phyloP scores from a whole-genome alignment of 768 basidiomycete genomes.

The Melanogaster broomeanus region DNA sequence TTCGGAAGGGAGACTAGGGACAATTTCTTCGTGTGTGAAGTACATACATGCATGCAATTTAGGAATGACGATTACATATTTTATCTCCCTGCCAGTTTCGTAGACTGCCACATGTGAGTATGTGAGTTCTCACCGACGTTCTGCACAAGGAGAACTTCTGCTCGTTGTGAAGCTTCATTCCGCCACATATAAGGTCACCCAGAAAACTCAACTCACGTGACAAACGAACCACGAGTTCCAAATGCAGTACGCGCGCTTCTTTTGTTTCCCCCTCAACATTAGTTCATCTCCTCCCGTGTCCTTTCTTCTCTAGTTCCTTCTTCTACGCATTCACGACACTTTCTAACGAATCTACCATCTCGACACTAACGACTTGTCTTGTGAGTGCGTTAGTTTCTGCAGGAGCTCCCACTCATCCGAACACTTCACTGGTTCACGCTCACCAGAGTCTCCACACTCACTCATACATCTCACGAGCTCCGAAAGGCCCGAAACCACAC shows the following conservation, averaged over 20 bases:
- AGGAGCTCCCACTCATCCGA: background rate
- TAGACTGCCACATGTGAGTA: too few species aligned
- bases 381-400: conserved; percentile 3
- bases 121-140: too few species aligned
- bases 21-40: too few species aligned
- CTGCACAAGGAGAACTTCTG: too few species aligned
- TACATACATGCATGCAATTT: too few species aligned
- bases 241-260: conserved; percentile 16
- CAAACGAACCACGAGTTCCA: conserved; percentile 30
- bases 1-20: too few species aligned
- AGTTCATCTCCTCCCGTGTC: conserved; percentile 2
- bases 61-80: too few species aligned
- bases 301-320: conserved; percentile 1
- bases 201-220: conserved; percentile 36
- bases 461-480: conserved; percentile 12
- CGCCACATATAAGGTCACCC: too few species aligned
- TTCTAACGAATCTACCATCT: conserved; percentile 15
- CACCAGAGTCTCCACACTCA: conserved; percentile 24
- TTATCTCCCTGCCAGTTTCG: too few species aligned
- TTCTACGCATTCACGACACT: conserved; percentile 9
- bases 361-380: conserved; percentile 11
- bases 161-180: too few species aligned
- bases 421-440: background rate
- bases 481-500: background rate
- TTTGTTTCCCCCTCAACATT: conserved; percentile 11